Percentiles rank a stretch among this genome's conserved stretches.
phyloP scores from a whole-genome alignment of 768 basidiomycete species.

The Mycena albidolilacea region DNA sequence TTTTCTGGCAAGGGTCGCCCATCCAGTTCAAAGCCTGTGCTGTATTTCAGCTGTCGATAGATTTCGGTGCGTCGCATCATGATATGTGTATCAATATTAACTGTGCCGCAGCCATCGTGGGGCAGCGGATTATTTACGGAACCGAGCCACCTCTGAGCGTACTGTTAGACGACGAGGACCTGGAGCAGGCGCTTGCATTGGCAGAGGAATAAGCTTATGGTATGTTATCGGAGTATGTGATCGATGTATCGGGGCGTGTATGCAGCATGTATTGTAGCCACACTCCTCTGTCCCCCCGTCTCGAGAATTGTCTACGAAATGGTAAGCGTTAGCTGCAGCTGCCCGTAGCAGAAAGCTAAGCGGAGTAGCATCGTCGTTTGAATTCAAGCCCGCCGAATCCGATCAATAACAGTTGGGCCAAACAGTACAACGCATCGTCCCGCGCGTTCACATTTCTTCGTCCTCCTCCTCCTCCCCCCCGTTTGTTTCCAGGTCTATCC shows the following conservation, averaged over 20 bases:
- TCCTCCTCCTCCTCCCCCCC: slow-evolving; percentile 28
- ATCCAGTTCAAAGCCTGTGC: slow-evolving; percentile 89
- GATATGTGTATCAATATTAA: slow-evolving; percentile 25
- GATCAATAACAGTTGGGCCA: neutral
- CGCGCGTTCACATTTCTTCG: slow-evolving; percentile 33
- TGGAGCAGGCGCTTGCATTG: slow-evolving; percentile 82
- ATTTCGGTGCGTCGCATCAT: slow-evolving; percentile 69
- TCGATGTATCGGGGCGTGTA: slow-evolving; percentile 33
- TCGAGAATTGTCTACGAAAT: slow-evolving; percentile 9
- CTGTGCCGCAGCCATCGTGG: slow-evolving; percentile 70
- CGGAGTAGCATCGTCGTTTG: slow-evolving; percentile 7
- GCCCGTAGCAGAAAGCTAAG: neutral
- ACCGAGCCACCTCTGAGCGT: slow-evolving; percentile 70
- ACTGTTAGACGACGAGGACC: slow-evolving; percentile 71
- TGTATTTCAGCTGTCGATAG: slow-evolving; percentile 86
- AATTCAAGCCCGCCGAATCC: neutral
- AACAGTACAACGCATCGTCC: slow-evolving; percentile 13
- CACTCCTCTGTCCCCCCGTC: slow-evolving; percentile 14
- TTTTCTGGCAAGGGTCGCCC: slow-evolving; percentile 80
- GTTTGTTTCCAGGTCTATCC: slow-evolving; percentile 33
- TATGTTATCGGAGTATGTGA: slow-evolving; percentile 14
- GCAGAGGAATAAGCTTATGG: slow-evolving; percentile 64
- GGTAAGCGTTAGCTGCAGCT: slow-evolving; percentile 14
- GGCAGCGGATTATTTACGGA: slow-evolving; percentile 84
- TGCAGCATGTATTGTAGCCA: slow-evolving; percentile 27